Evolutionary conservation across 768 basidiomycete genomes (phyloP), one percentile per base, ranked within the genome.

Genomic region (Tricholoma sp.): DNA sequence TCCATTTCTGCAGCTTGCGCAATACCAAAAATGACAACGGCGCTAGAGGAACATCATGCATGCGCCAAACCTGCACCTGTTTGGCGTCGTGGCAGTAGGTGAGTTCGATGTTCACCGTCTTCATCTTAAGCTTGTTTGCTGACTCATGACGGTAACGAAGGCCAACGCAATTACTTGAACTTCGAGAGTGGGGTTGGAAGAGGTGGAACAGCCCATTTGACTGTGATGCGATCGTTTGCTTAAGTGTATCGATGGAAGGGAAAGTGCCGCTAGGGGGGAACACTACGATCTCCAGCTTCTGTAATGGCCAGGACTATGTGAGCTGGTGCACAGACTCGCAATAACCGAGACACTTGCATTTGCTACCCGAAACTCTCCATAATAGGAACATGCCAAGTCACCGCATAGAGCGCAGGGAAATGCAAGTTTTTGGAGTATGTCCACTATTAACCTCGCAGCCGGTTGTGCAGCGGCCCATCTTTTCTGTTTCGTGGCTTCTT

Each of bases 1-100:
- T 54, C 57, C 57, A 60, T 24, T 53, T 50, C 20, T 57, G 50
- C 11, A 58, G 20, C 52, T 60, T 62, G 7, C 37, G 49, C 15
- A 56, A 31, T 8, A 60, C 50, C 11, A 58, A 29, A 18, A 57
- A 54, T 4, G 54, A 56, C 1, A 58, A 53, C 1, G 61, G 53
- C 1, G 33, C 52, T 17, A 56, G 51, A 15, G 61, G 52, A n/a
- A 58, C n/a, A 10, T 24, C 52, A 15, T 55, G 12, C 20, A 53
- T 33, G n/a, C 51, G 13, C 24, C 18, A 50, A 20, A 63, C 32
- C 20, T 56, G 55, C 31, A 45, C 54, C 10, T 15, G 24, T 13
- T 37, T 29, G 3, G 55, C 41, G 17, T 48, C 45, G 29, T 54
- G 36, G 0, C 56, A 54, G 15, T 54, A 54, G 0, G 29, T 49